Conservation (phyloP, 192 early-diverging fungal genomes). For the Fimicolochytrium jonesii region DNA sequence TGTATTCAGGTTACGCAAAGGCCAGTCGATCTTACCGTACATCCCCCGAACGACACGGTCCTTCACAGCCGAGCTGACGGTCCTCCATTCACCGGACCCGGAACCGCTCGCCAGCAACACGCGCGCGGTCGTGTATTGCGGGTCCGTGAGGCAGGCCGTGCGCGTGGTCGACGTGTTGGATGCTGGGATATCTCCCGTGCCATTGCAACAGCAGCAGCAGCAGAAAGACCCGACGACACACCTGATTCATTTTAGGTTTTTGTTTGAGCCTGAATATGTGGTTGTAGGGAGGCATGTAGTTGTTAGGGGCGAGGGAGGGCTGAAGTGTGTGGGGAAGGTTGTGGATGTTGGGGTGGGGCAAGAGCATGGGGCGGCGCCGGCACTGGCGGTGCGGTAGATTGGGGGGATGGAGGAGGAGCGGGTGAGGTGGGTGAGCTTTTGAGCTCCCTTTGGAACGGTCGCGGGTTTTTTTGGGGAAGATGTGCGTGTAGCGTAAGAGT, state of each 20-base stretch:
- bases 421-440: too few relatives aligned
- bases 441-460: too few relatives aligned
- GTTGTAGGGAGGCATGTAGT: slow-evolving; percentile 54
- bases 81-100: slow-evolving; percentile 42
- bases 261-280: slow-evolving; percentile 60
- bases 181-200: too few relatives aligned
- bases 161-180: slow-evolving; percentile 29
- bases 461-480: too few relatives aligned
- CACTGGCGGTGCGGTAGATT: too few relatives aligned
- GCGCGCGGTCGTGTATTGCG: slow-evolving; percentile 55
- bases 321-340: slow-evolving; percentile 69
- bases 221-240: slow-evolving; percentile 6
- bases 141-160: slow-evolving; percentile 55
- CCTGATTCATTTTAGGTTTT: slow-evolving; percentile 49
- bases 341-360: too few relatives aligned
- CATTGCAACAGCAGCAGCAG: not conserved
- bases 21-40: slow-evolving; percentile 20
- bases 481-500: too few relatives aligned
- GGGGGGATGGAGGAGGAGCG: too few relatives aligned
- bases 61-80: slow-evolving; percentile 63
- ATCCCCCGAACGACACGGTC: slow-evolving; percentile 30
- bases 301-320: slow-evolving; percentile 56
- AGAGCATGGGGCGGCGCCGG: too few relatives aligned
- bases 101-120: slow-evolving; percentile 16
- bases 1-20: slow-evolving; percentile 26